Conservation (phyloP, 306 rosid species). For the Gynostemma pentaphyllum region DNA sequence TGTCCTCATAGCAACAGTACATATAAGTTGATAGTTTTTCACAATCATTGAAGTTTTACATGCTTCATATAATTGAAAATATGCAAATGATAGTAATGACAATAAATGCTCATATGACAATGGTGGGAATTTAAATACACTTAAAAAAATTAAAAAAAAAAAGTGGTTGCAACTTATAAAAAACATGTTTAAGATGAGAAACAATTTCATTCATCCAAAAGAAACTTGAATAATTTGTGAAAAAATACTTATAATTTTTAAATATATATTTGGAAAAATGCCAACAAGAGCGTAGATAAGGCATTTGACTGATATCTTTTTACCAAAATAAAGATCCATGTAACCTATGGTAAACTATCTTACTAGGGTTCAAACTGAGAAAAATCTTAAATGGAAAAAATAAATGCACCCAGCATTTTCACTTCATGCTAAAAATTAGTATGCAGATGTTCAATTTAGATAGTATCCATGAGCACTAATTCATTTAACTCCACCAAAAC, state of each 20-base stretch:
- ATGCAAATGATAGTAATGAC: no score
- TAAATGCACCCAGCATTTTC: background rate
- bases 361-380: background rate
- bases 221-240: background rate
- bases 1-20: no score
- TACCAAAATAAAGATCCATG: background rate
- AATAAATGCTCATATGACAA: no score
- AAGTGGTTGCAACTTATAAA: background rate
- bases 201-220: background rate
- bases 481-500: background rate
- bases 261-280: background rate
- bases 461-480: background rate
- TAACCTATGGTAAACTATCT: background rate
- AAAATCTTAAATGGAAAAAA: background rate
- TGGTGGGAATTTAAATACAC: no score
- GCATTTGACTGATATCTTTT: background rate
- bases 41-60: background rate
- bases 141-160: no score
- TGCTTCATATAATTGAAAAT: background rate
- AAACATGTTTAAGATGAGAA: background rate
- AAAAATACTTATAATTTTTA: background rate
- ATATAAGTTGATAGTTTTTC: no score
- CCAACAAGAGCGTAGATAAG: background rate
- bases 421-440: background rate
- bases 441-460: background rate